These are phyloP conservation scores for Daldinia sp. DNA, from an alignment of 2,329 filamentous ascomycete species.

Conservation along the genomic window DNA sequence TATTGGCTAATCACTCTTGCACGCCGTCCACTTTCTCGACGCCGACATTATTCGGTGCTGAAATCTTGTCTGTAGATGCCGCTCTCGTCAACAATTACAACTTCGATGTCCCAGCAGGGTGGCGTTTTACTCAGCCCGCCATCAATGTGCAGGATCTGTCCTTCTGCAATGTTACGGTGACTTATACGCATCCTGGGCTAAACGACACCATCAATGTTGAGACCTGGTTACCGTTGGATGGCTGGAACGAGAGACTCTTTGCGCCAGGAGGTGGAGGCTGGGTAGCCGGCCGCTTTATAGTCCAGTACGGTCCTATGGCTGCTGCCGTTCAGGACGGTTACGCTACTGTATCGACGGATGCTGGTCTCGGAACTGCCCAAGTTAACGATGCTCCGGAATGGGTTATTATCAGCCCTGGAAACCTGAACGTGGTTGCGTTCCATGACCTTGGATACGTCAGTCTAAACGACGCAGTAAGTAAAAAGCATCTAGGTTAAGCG, in stretches of 20 bases:
- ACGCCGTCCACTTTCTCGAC: not conserved
- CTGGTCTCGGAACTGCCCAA: not conserved
- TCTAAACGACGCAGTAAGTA: slow-evolving; percentile 13
- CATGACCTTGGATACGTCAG: slow-evolving; percentile 36
- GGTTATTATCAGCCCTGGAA: slow-evolving; percentile 37
- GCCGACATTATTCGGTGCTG: not conserved
- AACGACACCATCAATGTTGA: slow-evolving; percentile 49
- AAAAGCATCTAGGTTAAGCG: too few relatives aligned
- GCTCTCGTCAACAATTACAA: not conserved
- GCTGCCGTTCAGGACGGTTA: not conserved
- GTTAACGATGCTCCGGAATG: slow-evolving; percentile 3
- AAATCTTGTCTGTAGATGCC: not conserved
- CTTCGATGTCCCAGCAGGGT: not conserved
- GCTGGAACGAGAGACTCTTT: slow-evolving; percentile 44
- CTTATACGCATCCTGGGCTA: slow-evolving; percentile 53
- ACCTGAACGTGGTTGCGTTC: slow-evolving; percentile 36
- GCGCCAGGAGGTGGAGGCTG: not conserved
- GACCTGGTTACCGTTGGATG: slow-evolving; percentile 46
- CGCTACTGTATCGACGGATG: not conserved
- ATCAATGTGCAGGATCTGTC: slow-evolving; percentile 1
- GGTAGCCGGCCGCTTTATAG: not conserved
- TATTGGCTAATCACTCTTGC: not conserved
- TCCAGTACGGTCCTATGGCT: not conserved
- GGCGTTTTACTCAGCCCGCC: slow-evolving; percentile 2
- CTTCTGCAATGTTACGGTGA: slow-evolving; percentile 55